Evolutionary conservation across 805 yeast genomes (phyloP).

Genomic region (Nakazawaea ambrosiae): DNA sequence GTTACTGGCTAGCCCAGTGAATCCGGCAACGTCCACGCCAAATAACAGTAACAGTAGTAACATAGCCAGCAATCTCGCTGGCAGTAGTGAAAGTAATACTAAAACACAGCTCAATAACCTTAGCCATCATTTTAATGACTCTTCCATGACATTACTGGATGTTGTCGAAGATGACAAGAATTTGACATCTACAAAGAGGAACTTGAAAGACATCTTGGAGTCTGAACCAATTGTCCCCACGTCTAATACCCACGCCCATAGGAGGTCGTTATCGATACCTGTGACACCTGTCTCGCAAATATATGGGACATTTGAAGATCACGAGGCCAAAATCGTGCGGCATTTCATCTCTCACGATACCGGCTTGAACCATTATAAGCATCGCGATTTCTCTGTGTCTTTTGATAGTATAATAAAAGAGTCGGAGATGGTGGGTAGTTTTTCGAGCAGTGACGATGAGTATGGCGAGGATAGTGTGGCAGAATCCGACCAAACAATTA

Average conservation of each 20-base stretch:
- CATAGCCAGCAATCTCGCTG: too few species aligned
- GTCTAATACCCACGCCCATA: background rate
- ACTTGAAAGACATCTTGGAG: background rate
- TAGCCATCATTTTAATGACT: too few species aligned
- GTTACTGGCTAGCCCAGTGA: too few species aligned
- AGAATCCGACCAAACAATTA: too few species aligned
- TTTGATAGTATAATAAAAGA: conserved; percentile 6
- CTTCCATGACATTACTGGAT: background rate
- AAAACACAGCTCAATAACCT: too few species aligned
- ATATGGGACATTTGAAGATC: background rate
- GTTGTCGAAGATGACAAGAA: background rate
- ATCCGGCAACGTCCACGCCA: too few species aligned
- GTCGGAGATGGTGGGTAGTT: conserved; percentile 5
- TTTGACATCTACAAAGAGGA: too few species aligned
- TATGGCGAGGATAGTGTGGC: too few species aligned
- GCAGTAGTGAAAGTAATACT: too few species aligned
- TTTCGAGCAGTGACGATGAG: background rate
- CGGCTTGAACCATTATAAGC: conserved; percentile 14
- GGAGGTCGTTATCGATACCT: conserved; percentile 5
- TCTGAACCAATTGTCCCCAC: too few species aligned
- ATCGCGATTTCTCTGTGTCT: background rate
- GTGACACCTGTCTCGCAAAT: conserved; percentile 3
- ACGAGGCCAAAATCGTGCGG: conserved; percentile 15
- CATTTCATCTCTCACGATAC: conserved; percentile 26
- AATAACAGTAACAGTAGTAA: too few species aligned